These are phyloP conservation scores for Capsicum pubescens DNA, from an alignment of 257 asterid species.

Conservation along the genomic window DNA sequence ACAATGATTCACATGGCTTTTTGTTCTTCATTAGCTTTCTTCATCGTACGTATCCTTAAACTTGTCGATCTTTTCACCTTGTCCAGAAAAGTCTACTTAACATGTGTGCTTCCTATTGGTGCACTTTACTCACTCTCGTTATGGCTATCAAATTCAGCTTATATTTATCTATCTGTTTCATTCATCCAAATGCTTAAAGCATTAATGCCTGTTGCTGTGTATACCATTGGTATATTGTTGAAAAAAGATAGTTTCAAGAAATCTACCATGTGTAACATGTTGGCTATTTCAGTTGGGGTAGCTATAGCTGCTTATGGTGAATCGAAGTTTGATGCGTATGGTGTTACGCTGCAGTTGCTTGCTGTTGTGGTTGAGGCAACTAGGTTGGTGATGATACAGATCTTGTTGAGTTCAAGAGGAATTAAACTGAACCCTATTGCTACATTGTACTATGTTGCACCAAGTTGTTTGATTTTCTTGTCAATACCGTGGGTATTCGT, in stretches of 20 bases:
- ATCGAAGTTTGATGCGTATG: slow-evolving; percentile 74
- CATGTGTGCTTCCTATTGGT: slow-evolving; percentile 78
- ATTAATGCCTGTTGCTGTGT: slow-evolving; percentile 78
- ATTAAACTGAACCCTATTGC: slow-evolving; percentile 72
- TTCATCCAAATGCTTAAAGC: slow-evolving; percentile 84
- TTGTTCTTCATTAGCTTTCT: slow-evolving; percentile 70
- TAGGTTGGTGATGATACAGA: slow-evolving; percentile 73
- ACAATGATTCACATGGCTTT: slow-evolving; percentile 84
- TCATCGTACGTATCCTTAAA: slow-evolving; percentile 62
- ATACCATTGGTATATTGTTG: slow-evolving; percentile 57
- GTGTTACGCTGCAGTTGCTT: slow-evolving; percentile 67
- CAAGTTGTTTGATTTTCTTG: slow-evolving; percentile 62
- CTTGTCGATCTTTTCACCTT: slow-evolving; percentile 69
- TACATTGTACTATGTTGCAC: slow-evolving; percentile 75
- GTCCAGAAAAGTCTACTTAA: slow-evolving; percentile 59
- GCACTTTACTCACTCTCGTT: slow-evolving; percentile 69
- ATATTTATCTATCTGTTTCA: slow-evolving; percentile 72
- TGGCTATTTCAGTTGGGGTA: slow-evolving; percentile 72
- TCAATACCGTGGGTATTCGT: slow-evolving; percentile 69
- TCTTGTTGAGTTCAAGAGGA: slow-evolving; percentile 67
- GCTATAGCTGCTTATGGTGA: slow-evolving; percentile 85
- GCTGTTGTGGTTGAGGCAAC: slow-evolving; percentile 80
- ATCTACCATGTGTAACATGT: slow-evolving; percentile 59
- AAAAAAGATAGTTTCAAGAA: slow-evolving; percentile 54
- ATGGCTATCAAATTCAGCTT: slow-evolving; percentile 80